Percentiles rank a stretch among this genome's conserved stretches.
phyloP scores from a whole-genome alignment of 1,139 yeast genomes.

The Zygosaccharomyces pseudobailii region DNA sequence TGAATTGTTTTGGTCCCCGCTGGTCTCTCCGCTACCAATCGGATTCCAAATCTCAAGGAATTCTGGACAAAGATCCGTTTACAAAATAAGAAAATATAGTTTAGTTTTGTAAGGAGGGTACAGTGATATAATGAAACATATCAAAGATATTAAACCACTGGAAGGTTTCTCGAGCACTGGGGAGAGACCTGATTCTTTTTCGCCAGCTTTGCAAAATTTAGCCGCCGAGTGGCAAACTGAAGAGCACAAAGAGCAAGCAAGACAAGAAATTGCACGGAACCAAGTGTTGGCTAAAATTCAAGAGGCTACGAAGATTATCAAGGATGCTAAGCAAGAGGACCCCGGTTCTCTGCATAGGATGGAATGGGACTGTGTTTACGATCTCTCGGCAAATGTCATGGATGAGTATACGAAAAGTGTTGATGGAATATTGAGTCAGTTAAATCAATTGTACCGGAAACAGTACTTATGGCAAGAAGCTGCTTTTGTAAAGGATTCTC shows the following conservation, averaged over 20 bases:
- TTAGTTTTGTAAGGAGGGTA: background rate
- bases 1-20: conserved; percentile 31
- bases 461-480: conserved; percentile 34
- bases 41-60: conserved; percentile 24
- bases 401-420: conserved; percentile 29
- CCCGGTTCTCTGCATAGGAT: conserved; percentile 9
- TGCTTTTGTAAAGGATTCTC: conserved; percentile 32
- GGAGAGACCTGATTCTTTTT: background rate
- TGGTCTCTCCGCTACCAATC: conserved; percentile 35
- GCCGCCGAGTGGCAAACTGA: conserved; percentile 26
- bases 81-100: conserved; percentile 1
- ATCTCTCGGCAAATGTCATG: conserved; percentile 28
- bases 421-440: conserved; percentile 21
- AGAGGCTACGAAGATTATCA: conserved; percentile 19
- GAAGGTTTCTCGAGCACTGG: background rate
- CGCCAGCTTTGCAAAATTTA: conserved; percentile 10
- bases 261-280: conserved; percentile 15
- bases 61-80: conserved; percentile 16
- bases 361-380: conserved; percentile 32
- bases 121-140: background rate
- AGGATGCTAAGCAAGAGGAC: conserved; percentile 11
- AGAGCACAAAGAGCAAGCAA: conserved; percentile 10
- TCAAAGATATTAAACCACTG: background rate
- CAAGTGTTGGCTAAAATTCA: conserved; percentile 19
- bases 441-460: conserved; percentile 25